Percentiles rank a stretch among this genome's conserved stretches.
Conservation (phyloP, 768 basidiomycete species). For the Amyloporia xantha region DNA sequence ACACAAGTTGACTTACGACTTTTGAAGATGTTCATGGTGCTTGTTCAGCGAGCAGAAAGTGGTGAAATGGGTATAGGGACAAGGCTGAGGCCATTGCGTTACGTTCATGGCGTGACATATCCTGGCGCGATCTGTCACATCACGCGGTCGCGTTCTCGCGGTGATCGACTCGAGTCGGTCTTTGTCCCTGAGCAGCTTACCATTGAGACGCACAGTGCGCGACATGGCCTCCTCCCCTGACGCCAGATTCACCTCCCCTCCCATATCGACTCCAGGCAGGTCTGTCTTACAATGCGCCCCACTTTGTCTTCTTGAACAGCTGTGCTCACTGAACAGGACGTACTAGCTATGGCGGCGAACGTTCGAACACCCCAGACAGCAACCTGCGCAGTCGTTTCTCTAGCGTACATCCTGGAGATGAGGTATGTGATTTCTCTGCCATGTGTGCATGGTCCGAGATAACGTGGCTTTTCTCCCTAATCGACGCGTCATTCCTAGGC, state of each 20-base stretch:
- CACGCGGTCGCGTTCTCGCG: neutral
- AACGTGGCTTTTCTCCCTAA: no score
- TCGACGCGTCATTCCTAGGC: no score
- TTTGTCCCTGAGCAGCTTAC: neutral
- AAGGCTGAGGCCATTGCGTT: slow-evolving; percentile 1
- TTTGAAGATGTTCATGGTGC: slow-evolving; percentile 78
- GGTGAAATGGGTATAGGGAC: neutral
- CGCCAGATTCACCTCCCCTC: slow-evolving; percentile 6
- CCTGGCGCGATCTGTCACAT: slow-evolving; percentile 13
- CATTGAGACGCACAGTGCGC: neutral
- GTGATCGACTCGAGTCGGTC: neutral
- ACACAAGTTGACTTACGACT: slow-evolving; percentile 49
- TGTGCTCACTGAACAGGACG: neutral
- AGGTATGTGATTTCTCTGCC: slow-evolving; percentile 9
- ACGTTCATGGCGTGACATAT: slow-evolving; percentile 13
- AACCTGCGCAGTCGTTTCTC: slow-evolving; percentile 12
- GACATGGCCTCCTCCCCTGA: slow-evolving; percentile 8
- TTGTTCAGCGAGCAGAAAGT: slow-evolving; percentile 7
- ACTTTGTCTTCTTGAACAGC: neutral
- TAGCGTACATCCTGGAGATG: neutral
- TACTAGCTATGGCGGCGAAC: neutral
- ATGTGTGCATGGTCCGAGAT: no score
- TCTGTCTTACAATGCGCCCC: neutral
- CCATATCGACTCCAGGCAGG: slow-evolving; percentile 1
- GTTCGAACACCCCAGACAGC: slow-evolving; percentile 10